A percentile compares a stretch with the other conserved stretches of the same genome.
Conservation (phyloP, 2,329 filamentous ascomycete species). For the Alternaria sp. region DNA sequence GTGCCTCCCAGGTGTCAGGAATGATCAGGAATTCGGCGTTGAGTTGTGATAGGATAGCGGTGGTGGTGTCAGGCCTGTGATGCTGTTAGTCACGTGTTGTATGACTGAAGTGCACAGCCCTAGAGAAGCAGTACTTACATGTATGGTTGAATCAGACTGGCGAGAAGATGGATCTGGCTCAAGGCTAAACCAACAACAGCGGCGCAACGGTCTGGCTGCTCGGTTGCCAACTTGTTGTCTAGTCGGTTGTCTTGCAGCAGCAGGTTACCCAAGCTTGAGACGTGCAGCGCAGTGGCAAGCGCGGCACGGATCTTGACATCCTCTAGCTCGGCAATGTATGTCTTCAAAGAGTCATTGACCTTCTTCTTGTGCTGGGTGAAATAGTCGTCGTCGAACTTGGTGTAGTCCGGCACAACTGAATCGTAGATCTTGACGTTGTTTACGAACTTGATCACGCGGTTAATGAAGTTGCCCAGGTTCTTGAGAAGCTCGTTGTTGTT, state of each 20-base stretch:
- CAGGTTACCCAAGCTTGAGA: conserved; percentile 68
- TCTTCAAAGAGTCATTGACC: conserved; percentile 70
- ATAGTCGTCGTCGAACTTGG: conserved; percentile 58
- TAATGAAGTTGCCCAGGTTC: conserved; percentile 70
- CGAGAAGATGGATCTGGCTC: conserved; percentile 83
- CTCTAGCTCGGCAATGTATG: conserved; percentile 74
- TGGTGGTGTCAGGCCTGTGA: conserved; percentile 54
- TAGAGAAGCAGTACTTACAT: conserved; percentile 58
- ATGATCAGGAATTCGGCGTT: conserved; percentile 65
- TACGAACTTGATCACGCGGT: conserved; percentile 71
- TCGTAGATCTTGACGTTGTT: conserved; percentile 77
- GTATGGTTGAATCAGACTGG: conserved; percentile 81
- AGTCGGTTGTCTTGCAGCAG: conserved; percentile 66
- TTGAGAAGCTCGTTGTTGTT: conserved; percentile 91
- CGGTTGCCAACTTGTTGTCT: conserved; percentile 68
- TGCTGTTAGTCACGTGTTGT: conserved; percentile 13
- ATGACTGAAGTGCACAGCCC: not conserved
- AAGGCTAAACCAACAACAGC: conserved; percentile 78
- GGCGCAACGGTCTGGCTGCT: conserved; percentile 66
- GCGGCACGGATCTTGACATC: conserved; percentile 74
- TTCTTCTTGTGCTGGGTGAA: conserved; percentile 62
- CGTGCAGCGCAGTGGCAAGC: conserved; percentile 69
- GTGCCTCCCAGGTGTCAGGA: conserved; percentile 57
- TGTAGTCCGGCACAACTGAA: conserved; percentile 72
- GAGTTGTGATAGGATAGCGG: conserved; percentile 80